Base-by-base conservation (phyloP, 2,329 filamentous ascomycete species). In the Spiromastix sp. region DNA sequence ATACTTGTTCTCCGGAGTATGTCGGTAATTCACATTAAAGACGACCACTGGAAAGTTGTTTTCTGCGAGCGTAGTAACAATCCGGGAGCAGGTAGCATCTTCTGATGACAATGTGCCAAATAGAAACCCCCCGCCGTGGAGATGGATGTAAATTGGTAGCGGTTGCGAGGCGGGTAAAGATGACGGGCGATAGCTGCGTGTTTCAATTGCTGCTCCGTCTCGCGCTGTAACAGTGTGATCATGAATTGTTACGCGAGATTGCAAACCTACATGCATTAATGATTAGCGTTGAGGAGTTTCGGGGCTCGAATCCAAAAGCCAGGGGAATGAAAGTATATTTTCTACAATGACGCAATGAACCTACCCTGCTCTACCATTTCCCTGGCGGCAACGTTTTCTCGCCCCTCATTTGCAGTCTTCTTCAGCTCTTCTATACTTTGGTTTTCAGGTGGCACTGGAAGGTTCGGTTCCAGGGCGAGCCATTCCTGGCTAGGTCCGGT, bases 121-220 rank as follows among this genome's bases (percentile, higher is more conserved):
- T 6, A 74, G 43, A 38, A 71, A 78, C 0, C 71, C 72, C 3
- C 71, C 72, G 3, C 73, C 72, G 42, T 74, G 72, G 1, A 73
- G 50, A 41, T 71, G 66, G 13, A 71, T 49, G 36, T 67, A 71
- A 0, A 74, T 51, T 0, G 72, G 71, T 0, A 74, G 55, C 4
- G 42, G 48, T 27, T 57, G 30, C 45, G 56, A 47, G 18, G 47
- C 19, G 6, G 55, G 39, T 2, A 50, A 42, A 3, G 50, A 48
- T 5, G 48, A 39, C 0, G 68, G 61, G 5, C 65, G 62, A 44
- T 72, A 73, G 31, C 46, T 67, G 20, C 70, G 61, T 6, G 59
- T 66, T 46, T 66, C 56, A 17, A 72, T 54, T 1, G 46, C 43
- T 3, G 52, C 49, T 8, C 64, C 64, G 40, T 72, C 70, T 8